Evolutionary conservation across 1,139 yeast species (phyloP).

Genomic region (Geotrichum macrosporum): DNA sequence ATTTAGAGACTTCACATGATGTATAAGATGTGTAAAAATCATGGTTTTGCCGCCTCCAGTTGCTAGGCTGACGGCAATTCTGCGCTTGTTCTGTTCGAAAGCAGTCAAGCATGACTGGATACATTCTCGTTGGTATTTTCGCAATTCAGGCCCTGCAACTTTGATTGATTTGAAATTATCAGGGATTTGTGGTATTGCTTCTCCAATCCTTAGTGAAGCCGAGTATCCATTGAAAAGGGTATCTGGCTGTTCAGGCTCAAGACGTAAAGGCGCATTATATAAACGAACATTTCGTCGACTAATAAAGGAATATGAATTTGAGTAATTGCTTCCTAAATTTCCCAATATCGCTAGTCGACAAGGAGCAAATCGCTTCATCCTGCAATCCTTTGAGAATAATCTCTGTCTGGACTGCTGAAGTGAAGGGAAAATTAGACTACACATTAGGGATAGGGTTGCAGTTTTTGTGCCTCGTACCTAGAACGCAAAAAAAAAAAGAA

Average conservation of each 20-base stretch:
- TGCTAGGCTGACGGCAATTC: constrained; percentile 82
- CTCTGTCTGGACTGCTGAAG: too few species aligned
- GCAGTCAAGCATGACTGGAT: constrained; percentile 53
- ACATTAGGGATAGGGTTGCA: too few species aligned
- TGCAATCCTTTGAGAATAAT: too few species aligned
- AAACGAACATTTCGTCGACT: too few species aligned
- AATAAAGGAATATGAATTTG: too few species aligned
- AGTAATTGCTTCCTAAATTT: too few species aligned
- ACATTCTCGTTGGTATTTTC: constrained; percentile 73
- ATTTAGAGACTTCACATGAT: constrained; percentile 42
- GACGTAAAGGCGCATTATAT: too few species aligned
- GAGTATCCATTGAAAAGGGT: neutral
- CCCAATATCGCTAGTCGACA: too few species aligned
- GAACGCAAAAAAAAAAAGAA: too few species aligned
- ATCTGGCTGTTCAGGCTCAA: neutral
- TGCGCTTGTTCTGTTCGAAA: constrained; percentile 44
- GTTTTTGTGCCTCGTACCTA: too few species aligned
- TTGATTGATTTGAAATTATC: neutral
- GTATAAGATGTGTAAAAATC: constrained; percentile 67
- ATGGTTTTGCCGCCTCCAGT: constrained; percentile 97
- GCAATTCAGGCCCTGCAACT: constrained; percentile 30
- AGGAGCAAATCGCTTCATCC: too few species aligned
- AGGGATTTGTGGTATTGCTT: neutral
- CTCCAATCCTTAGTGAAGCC: neutral
- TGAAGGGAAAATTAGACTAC: too few species aligned